Evolutionary conservation across 768 basidiomycete genomes (phyloP), one percentile per base, ranked within the genome.

Genomic region (Mycena metata): DNA sequence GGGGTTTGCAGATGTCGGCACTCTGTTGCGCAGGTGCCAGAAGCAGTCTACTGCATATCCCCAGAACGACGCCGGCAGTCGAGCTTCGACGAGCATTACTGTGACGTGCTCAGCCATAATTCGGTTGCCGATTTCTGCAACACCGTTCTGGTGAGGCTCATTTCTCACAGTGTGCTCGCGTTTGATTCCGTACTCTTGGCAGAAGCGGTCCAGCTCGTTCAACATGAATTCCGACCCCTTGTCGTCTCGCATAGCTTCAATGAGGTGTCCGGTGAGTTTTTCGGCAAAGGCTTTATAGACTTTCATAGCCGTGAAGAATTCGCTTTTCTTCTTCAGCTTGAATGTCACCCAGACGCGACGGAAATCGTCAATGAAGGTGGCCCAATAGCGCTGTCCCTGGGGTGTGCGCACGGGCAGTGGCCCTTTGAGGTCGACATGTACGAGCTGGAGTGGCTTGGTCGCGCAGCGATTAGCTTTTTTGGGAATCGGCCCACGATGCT

Each of bases 191-290:
- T 71, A 33, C 42, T 72, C 61, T 17, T 67, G 72, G 23, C 68
- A 74, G 69, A 73, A 78, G 5, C 70, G 46, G 23, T 70, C 57
- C 19, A 80, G 67, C 35, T 67, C 72, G 2, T 59, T 68, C 9
- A 67, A 71, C 51, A 76, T 79, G 71, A 76, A 82, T 62, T 83
- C 80, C 2, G 79, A 81, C 9, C 79, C 82, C 52, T 80, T 77
- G 72, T 83, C 79, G 59, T 78, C 72, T 23, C 76, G 74, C 33
- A 81, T 55, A 2, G 51, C 52, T 58, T 74, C 74, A 73, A 73
- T 13, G n/a, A n/a, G n/a, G n/a, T n/a, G n/a, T n/a, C n/a, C n/a
- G n/a, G n/a, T n/a, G n/a, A n/a, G n/a, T n/a, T 60, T 79, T 71
- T 82, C 81, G 4, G 76, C 79, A 39, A 63, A 71, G 0, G 78